A percentile compares a stretch with the other conserved stretches of the same genome.
Evolutionary conservation across 768 basidiomycete species (phyloP).

Genomic region (Boletus subcaerulescens): DNA sequence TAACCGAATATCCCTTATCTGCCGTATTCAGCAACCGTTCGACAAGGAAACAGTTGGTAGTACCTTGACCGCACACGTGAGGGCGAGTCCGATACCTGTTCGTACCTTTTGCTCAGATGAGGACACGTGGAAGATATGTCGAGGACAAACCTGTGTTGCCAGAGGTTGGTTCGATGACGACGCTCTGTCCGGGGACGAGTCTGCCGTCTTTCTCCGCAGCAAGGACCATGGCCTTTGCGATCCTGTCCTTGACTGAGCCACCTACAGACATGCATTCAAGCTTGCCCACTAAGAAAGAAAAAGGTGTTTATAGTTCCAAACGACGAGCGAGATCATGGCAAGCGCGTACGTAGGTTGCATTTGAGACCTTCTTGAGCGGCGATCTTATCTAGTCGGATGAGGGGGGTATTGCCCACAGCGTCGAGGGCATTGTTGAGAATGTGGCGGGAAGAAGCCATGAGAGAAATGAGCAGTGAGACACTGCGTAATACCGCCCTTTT

Average conservation of each 20-base stretch:
- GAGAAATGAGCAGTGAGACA: background rate
- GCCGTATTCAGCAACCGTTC: slow-evolving; percentile 65
- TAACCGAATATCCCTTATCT: slow-evolving; percentile 89
- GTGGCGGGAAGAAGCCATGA: slow-evolving; percentile 34
- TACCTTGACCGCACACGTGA: slow-evolving; percentile 94
- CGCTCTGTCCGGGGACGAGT: slow-evolving; percentile 81
- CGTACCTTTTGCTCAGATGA: background rate
- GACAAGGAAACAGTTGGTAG: slow-evolving; percentile 4
- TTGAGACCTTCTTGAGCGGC: slow-evolving; percentile 70
- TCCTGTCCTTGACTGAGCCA: slow-evolving; percentile 94
- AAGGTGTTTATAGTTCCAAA: background rate
- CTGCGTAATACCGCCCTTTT: background rate
- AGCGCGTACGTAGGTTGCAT: slow-evolving; percentile 81
- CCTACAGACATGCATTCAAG: slow-evolving; percentile 88
- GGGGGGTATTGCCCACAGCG: slow-evolving; percentile 87
- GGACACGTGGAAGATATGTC: background rate
- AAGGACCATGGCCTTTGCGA: slow-evolving; percentile 95
- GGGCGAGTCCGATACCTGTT: slow-evolving; percentile 86
- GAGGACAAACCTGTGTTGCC: slow-evolving; percentile 82
- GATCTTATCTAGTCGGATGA: slow-evolving; percentile 81
- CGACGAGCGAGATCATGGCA: background rate
- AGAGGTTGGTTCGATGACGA: slow-evolving; percentile 93
- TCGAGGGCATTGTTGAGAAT: slow-evolving; percentile 79
- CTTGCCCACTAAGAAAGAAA: slow-evolving; percentile 66
- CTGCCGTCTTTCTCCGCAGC: slow-evolving; percentile 87